Base-by-base conservation (phyloP, 2,329 filamentous ascomycete genomes). In the Sphaerostilbella broomeana region DNA sequence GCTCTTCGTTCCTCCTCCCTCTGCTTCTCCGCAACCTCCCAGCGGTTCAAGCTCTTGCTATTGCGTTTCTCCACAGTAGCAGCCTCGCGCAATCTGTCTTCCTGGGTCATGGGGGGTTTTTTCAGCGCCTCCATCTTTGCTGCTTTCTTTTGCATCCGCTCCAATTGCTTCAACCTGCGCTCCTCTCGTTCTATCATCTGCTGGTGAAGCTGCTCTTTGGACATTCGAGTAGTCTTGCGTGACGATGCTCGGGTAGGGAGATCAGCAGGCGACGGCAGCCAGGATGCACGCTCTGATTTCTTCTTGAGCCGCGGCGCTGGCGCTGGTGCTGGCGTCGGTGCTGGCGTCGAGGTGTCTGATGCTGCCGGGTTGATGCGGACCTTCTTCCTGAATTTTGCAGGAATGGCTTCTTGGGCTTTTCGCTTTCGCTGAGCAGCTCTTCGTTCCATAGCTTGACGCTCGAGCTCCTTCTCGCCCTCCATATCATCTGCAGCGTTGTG, bases 1-100 rank as follows among this genome's bases (percentile, higher is more conserved):
- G 81, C 84, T 47, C 79, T 76, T 45, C 90, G 76, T 55, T 94
- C 85, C 52, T 90, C 86, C 49, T 89, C 84, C 43, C 90, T 79
- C 58, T 84, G 80, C 63, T 87, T 88, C 64, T 98, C 92, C 6
- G 87, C 86, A 60, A 87, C 84, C 60, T 97, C 89, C 89, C 90
- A 97, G 40, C 86, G 75, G 56, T 90, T 95, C 55, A 95, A 66
- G 61, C 84, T 97, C 70, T 86, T 94, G 51, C 83, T 77, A 61
- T 98, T 95, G 52, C 81, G 73, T 61, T 84, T 83, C 62, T 97
- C 92, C 6, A 94, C 81, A 37, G 81, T 67, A 13, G 82, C 86
- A 2, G 89, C 89, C 61, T 94, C 86, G 19, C 78, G 81, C 19
- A 95, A 70, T 25, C 88, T 77, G 58, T 97, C 82, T 30, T 78